phyloP scores from a whole-genome alignment of 192 early-diverging fungal genomes.

The Rhizophagus prolifer region DNA sequence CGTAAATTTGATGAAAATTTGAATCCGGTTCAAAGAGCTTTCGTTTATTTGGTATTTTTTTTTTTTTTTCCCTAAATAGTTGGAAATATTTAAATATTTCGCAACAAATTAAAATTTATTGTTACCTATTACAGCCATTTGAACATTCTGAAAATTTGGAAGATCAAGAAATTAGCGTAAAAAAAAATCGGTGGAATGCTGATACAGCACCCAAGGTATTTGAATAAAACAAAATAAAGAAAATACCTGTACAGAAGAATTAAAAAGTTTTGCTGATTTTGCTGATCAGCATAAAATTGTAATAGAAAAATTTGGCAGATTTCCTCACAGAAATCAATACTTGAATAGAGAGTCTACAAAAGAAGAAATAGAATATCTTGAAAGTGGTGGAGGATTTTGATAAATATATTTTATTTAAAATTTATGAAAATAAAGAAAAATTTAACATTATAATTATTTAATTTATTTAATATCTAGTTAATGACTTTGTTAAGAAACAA shows the following conservation, averaged over 20 bases:
- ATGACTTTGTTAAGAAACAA: background rate
- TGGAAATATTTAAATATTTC: background rate
- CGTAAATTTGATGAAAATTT: constrained; percentile 49
- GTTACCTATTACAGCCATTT: constrained; percentile 42
- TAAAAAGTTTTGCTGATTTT: constrained; percentile 37
- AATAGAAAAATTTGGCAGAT: constrained; percentile 62
- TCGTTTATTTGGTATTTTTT: constrained; percentile 46
- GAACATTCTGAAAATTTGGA: constrained; percentile 62
- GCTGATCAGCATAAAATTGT: constrained; percentile 49
- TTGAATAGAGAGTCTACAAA: constrained; percentile 52
- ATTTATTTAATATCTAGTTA: background rate
- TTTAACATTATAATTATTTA: background rate
- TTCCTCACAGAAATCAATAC: constrained; percentile 57
- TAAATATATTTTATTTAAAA: background rate
- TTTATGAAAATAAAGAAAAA: no score
- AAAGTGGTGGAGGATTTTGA: constrained; percentile 18
- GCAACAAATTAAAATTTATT: background rate
- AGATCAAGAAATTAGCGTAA: constrained; percentile 57
- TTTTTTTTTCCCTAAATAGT: no score
- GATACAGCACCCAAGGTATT: constrained; percentile 1
- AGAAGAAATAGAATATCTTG: constrained; percentile 51
- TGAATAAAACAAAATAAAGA: no score
- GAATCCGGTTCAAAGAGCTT: constrained; percentile 50
- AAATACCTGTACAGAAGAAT: no score
- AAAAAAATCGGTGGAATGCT: constrained; percentile 41